phyloP scores from a whole-genome alignment of 192 early-diverging fungal genomes.

The Coemansia umbellata region DNA sequence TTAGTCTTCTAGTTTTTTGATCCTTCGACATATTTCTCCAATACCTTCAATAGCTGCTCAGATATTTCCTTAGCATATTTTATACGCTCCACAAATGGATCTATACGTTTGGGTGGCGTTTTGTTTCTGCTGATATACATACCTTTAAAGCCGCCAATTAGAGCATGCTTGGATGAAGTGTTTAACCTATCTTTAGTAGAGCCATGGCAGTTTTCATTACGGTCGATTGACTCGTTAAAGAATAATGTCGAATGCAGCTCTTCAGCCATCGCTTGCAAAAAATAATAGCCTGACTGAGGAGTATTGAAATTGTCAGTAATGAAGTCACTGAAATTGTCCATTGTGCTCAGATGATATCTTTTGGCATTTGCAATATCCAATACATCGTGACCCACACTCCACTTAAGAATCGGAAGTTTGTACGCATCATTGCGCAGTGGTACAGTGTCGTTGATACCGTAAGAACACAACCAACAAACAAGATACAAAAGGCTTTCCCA shows the following conservation, averaged over 20 bases:
- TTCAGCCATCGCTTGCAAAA: too few species aligned
- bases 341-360: not conserved
- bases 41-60: too few species aligned
- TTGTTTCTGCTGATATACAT: not conserved
- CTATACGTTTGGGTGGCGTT: not conserved
- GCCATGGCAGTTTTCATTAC: too few species aligned
- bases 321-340: not conserved
- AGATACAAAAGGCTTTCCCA: not conserved
- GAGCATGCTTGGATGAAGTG: not conserved
- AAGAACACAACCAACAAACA: conserved; percentile 7
- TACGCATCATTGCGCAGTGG: not conserved
- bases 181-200: not conserved
- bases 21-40: too few species aligned
- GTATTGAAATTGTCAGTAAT: too few species aligned
- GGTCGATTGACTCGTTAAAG: too few species aligned
- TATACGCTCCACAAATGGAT: not conserved
- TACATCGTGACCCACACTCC: not conserved
- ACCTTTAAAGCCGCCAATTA: not conserved
- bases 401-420: not conserved
- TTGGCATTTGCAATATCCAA: not conserved
- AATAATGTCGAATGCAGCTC: not conserved
- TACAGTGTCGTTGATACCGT: conserved; percentile 1
- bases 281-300: too few species aligned
- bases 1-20: too few species aligned
- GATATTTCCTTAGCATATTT: too few species aligned